phyloP scores from a whole-genome alignment of 352 stramenopile species.

The Phytophthora hibernalis region DNA sequence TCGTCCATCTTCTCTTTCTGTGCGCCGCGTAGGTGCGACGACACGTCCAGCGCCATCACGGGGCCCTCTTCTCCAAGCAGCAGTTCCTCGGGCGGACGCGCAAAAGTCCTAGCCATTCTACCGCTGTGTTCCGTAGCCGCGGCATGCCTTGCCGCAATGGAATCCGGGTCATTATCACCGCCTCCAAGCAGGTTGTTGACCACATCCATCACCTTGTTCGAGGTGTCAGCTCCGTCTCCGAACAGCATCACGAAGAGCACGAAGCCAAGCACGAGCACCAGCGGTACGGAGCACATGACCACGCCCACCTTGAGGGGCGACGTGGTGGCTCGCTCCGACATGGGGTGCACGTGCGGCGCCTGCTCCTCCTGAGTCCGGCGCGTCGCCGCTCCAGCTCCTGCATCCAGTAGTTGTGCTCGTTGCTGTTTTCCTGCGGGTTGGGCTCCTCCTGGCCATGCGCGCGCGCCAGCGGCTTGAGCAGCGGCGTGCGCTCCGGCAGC shows the following conservation, averaged over 20 bases:
- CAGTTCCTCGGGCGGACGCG: slow-evolving; percentile 7
- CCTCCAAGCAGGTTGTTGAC: slow-evolving; percentile 32
- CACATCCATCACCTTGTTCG: slow-evolving; percentile 19
- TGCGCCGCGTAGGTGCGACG: slow-evolving; percentile 28
- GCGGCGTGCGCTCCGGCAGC: slow-evolving; percentile 34
- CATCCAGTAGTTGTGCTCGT: slow-evolving; percentile 79
- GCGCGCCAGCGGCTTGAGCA: slow-evolving; percentile 39
- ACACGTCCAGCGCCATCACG: slow-evolving; percentile 30
- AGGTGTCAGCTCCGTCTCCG: slow-evolving; percentile 29
- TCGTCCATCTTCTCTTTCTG: slow-evolving; percentile 20
- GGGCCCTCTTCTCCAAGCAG: slow-evolving; percentile 24
- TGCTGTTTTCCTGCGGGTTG: slow-evolving; percentile 45
- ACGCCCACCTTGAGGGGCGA: slow-evolving; percentile 60
- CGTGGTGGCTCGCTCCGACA: slow-evolving; percentile 48
- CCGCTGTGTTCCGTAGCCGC: slow-evolving; percentile 4
- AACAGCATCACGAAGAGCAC: slow-evolving; percentile 62
- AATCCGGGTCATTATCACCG: slow-evolving; percentile 2
- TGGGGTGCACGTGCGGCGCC: slow-evolving; percentile 47
- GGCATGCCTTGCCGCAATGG: slow-evolving; percentile 18
- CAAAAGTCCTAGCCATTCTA: slow-evolving; percentile 29
- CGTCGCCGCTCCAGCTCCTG: slow-evolving; percentile 72
- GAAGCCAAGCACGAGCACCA: slow-evolving; percentile 66
- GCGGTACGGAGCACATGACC: slow-evolving; percentile 78
- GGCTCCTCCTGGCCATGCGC: slow-evolving; percentile 37
- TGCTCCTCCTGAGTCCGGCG: slow-evolving; percentile 36